Percentiles rank a stretch among this genome's conserved stretches.
phyloP scores from a whole-genome alignment of 225 moss, liverwort and hornwort species.

The Straminergon stramineum region DNA sequence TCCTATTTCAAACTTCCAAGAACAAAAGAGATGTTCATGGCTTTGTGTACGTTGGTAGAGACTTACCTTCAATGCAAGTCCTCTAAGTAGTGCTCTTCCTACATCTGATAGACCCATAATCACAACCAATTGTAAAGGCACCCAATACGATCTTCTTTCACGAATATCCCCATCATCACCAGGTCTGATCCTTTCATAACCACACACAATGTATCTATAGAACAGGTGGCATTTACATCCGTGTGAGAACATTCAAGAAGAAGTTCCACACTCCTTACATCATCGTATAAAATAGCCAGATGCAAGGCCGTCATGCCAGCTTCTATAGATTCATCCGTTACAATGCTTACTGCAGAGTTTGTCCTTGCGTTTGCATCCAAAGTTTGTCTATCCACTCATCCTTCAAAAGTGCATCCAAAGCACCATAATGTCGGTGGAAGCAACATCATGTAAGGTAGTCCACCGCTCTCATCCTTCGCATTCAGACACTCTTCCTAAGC shows the following conservation, averaged over 20 bases:
- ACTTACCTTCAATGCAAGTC: background rate
- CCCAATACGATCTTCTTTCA: background rate
- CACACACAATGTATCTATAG: too few relatives aligned
- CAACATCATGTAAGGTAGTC: background rate
- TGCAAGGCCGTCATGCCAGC: too few relatives aligned
- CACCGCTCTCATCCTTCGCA: background rate
- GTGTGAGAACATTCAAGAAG: too few relatives aligned
- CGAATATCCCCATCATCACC: too few relatives aligned
- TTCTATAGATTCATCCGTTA: too few relatives aligned
- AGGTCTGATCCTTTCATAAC: too few relatives aligned
- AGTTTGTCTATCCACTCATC: too few relatives aligned
- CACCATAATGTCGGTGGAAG: accelerated
- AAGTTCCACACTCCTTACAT: too few relatives aligned
- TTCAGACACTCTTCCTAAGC: background rate
- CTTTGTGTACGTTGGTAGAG: background rate
- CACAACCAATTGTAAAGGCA: background rate
- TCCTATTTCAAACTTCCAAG: background rate
- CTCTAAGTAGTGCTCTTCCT: background rate
- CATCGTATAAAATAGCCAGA: too few relatives aligned
- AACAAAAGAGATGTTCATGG: background rate
- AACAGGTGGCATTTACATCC: too few relatives aligned
- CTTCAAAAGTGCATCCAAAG: accelerated
- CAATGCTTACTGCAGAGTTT: too few relatives aligned
- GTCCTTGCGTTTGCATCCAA: too few relatives aligned
- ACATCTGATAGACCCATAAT: background rate